Evolutionary conservation across 768 basidiomycete species (phyloP), one percentile per base, ranked within the genome.

Genomic region (Boletus sp.): DNA sequence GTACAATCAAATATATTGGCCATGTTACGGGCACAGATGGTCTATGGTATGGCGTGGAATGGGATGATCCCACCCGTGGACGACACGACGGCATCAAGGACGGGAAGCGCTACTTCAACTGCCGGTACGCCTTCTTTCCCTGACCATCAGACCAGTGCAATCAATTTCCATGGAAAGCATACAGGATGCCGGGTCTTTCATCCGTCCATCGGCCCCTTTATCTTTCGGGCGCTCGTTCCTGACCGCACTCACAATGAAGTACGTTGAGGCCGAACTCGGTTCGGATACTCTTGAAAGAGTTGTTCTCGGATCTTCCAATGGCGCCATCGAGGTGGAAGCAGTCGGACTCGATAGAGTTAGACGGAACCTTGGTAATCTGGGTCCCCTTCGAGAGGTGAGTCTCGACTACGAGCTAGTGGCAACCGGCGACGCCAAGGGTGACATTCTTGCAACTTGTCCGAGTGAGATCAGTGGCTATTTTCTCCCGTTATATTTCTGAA

Each of bases 21-120:
- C 58, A 68, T 1, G 83, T 95, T 19, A 73, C 81, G 17, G 79
- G 79, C 14, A 83, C 89, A 0, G 64, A 72, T 4, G 90, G 89
- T 4, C 61, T 71, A 13, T 98, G 95, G 95, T 77, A 94, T n/a
- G 96, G 96, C n/a, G 81, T 98, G 44, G 96, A 98, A 73, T 98
- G 95, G 91, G 96, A 98, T 65, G 86, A 93, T 63, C 80, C 85
- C 19, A 55, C 68, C 8, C 82, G 93, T 53, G 96, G 96, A 27
- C 95, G 89, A 69, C 94, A 98, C 68, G 83, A 88, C 61, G 96
- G 96, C 7, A 67, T 77, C 59, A 90, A 92, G 65, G 84, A 91
- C 59, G 87, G 84, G 44, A 80, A 77, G 57, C 78, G 76, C 38
- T 94, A 96, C 71, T 98, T 98, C 69, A 64, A 73, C 42, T 91